These are phyloP conservation scores for Syncephalastrum monosporum DNA, from an alignment of 371 early-diverging fungal genomes.

Conservation along the genomic window DNA sequence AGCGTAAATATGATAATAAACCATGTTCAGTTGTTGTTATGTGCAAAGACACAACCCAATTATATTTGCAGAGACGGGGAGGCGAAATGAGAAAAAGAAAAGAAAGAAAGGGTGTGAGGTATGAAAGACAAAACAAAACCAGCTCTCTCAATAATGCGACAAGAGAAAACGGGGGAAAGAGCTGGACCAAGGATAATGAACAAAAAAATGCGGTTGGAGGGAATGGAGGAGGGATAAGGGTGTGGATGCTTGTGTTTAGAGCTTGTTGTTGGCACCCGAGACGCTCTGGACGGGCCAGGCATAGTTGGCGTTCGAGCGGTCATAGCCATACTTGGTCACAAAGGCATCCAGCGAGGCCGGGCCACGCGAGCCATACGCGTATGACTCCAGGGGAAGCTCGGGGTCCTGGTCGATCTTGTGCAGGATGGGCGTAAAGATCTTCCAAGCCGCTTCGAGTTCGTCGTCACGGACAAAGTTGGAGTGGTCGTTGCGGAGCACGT, in stretches of 20 bases:
- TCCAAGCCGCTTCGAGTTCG: constrained; percentile 95
- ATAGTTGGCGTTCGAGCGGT: constrained; percentile 38
- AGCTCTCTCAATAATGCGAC: background rate
- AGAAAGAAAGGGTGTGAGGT: background rate
- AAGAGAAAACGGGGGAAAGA: background rate
- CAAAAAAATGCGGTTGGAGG: background rate
- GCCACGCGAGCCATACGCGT: constrained; percentile 86
- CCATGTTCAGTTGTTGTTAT: background rate
- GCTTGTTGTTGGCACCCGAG: constrained; percentile 11
- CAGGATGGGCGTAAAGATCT: constrained; percentile 92
- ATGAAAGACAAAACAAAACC: background rate
- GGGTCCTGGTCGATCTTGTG: constrained; percentile 75
- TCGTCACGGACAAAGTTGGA: constrained; percentile 96
- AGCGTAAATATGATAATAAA: background rate
- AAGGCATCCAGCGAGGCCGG: constrained; percentile 76
- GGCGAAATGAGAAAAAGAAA: constrained; percentile 1
- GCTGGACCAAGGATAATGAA: background rate
- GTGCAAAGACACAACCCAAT: background rate
- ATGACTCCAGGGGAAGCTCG: constrained; percentile 65
- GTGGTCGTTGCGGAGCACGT: constrained; percentile 87
- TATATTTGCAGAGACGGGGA: background rate
- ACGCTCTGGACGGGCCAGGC: constrained; percentile 45
- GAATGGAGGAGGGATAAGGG: background rate
- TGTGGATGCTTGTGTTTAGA: background rate
- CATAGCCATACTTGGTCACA: constrained; percentile 73